Evolutionary conservation across 1,284 basidiomycete genomes (phyloP).

Genomic region (Apiotrichum gracile): DNA sequence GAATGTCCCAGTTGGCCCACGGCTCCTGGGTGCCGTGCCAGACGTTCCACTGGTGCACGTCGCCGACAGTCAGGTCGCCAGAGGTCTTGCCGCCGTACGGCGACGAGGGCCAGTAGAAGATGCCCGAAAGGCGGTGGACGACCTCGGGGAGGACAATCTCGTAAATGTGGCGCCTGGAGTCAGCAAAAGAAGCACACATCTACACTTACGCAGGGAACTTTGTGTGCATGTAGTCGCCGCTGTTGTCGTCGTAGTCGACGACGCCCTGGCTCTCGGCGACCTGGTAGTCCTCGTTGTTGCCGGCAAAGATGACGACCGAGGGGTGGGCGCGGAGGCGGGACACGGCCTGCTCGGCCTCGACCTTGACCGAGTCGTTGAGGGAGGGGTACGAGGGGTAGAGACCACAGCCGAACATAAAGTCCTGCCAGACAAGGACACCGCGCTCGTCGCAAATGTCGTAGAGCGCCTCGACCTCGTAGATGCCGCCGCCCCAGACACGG

Average conservation of each 20-base stretch:
- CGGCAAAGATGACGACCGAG: constrained; percentile 74
- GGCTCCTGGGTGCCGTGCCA: constrained; percentile 80
- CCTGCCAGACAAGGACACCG: constrained; percentile 57
- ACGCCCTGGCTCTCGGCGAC: constrained; percentile 70
- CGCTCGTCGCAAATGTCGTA: constrained; percentile 57
- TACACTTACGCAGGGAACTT: constrained; percentile 63
- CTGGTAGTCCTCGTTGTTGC: constrained; percentile 72
- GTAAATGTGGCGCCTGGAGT: constrained; percentile 66
- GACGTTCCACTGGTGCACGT: constrained; percentile 87
- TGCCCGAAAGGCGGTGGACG: constrained; percentile 59
- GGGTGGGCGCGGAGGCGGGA: constrained; percentile 50
- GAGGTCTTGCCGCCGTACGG: constrained; percentile 77
- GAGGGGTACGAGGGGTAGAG: constrained; percentile 54
- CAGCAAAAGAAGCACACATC: background rate
- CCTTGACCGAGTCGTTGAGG: constrained; percentile 47
- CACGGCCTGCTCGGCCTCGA: constrained; percentile 51
- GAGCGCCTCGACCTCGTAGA: constrained; percentile 51
- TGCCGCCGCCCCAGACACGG: constrained; percentile 53
- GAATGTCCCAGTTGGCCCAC: constrained; percentile 82
- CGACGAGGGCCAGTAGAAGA: constrained; percentile 73
- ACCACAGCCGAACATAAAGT: constrained; percentile 54
- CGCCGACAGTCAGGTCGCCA: constrained; percentile 69
- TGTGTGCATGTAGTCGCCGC: constrained; percentile 71
- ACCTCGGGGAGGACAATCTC: constrained; percentile 70
- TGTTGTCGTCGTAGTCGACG: constrained; percentile 73